Percentiles rank a stretch among this genome's conserved stretches.
These are phyloP conservation scores for Boechera divaricarpa DNA, from an alignment of 345 rosid species.

Conservation along the genomic window DNA sequence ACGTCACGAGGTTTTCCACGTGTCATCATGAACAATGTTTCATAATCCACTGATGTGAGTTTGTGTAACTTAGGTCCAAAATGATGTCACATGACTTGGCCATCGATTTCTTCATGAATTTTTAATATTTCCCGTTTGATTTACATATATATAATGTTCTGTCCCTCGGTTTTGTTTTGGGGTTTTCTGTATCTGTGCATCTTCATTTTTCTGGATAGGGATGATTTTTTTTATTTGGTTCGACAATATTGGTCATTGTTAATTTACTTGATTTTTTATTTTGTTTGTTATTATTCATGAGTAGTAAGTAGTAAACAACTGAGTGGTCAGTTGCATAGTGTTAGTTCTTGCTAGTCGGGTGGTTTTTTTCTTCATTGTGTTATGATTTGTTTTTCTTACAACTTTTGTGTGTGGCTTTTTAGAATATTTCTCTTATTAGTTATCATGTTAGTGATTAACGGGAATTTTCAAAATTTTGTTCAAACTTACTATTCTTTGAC, in stretches of 20 bases:
- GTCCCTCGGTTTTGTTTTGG: slow-evolving; percentile 14
- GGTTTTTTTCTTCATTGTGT: too few relatives aligned
- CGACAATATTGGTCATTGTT: not conserved
- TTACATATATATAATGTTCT: not conserved
- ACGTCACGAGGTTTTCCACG: slow-evolving; percentile 55
- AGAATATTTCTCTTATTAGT: too few relatives aligned
- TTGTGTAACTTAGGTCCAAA: slow-evolving; percentile 33
- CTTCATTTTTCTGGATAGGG: not conserved
- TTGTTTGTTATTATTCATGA: too few relatives aligned
- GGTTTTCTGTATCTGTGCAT: not conserved
- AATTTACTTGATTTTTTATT: not conserved
- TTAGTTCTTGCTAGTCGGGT: too few relatives aligned
- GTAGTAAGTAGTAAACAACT: too few relatives aligned
- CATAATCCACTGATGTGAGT: not conserved
- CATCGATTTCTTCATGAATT: not conserved
- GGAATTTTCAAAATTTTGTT: too few relatives aligned
- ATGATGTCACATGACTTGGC: slow-evolving; percentile 24
- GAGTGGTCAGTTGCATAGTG: too few relatives aligned
- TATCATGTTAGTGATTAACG: too few relatives aligned
- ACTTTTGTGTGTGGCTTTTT: too few relatives aligned
- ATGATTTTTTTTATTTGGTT: not conserved
- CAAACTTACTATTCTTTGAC: too few relatives aligned
- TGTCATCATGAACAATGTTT: slow-evolving; percentile 38
- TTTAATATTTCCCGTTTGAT: not conserved
- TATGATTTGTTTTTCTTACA: too few relatives aligned